Evolutionary conservation across 2,329 filamentous ascomycete genomes (phyloP), one percentile per base, ranked within the genome.

Genomic region (Aspergillus fumigatus): DNA sequence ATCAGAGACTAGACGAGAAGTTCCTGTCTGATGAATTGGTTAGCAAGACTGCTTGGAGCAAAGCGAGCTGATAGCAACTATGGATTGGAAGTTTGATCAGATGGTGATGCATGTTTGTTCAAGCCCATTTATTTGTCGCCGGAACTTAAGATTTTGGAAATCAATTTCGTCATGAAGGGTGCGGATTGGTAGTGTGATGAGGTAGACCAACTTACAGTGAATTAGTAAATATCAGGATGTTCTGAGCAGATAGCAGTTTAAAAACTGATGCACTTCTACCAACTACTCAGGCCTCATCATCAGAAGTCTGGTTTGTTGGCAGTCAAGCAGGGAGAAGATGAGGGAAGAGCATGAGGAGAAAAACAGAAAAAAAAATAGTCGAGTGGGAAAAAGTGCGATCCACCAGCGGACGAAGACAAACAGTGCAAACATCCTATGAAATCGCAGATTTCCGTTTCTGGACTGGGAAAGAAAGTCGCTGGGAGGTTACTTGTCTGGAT

Each of bases 101-200:
- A 83, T 81, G 82, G 82, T 84, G 77, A 76, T 84, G 82, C 82
- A 84, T 84, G 81, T 83, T 56, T 81, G 77, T 80, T 80, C 78
- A 64, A 79, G 80, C 80, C 80, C 81, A 82, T 77, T 70, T 70
- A 65, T 67, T 69, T 71, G 75, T 84, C 79, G 75, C 81, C 77
- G 73, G 76, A 81, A 81, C 78, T 72, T 57, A 69, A 70, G 70
- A 72, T 71, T 77, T 79, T 75, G 74, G 43, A 47, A 47, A 75
- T 72, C 72, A 69, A 69, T 79, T 79, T 80, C 79, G 71, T 81
- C 79, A 80, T 80, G 63, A 54, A 60, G 61, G 53, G 53, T 58
- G 57, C 27, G 47, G 19, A 47, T 53, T 48, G 52, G 35, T 40
- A 48, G 10, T 14, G 29, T 10, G 48, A 29, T 38, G n/a, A 4